Conservation (phyloP, 2,329 filamentous ascomycete species). For the Phaeoacremonium minimum region DNA sequence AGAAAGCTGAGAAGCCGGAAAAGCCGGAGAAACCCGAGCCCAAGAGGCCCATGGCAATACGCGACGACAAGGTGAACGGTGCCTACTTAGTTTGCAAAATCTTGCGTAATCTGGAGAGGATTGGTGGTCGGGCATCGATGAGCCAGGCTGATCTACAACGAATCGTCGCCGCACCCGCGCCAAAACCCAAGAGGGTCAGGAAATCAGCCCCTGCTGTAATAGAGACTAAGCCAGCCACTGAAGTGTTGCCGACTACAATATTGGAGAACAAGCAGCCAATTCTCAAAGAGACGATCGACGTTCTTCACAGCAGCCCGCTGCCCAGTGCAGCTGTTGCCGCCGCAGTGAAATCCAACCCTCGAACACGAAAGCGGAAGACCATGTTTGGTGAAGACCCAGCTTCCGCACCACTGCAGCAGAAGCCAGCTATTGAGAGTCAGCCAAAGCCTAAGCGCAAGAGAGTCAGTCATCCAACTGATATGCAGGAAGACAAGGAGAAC, state of each 20-base stretch:
- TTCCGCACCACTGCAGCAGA: too few relatives aligned
- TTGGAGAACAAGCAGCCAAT: background rate
- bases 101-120: conserved; percentile 28
- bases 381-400: conserved; percentile 16
- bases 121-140: conserved; percentile 18
- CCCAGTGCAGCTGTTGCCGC: conserved; percentile 34
- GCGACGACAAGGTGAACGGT: conserved; percentile 40
- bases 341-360: conserved; percentile 44
- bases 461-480: background rate
- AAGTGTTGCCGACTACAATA: too few relatives aligned
- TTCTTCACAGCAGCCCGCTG: background rate
- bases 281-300: background rate
- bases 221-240: background rate
- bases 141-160: too few relatives aligned
- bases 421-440: background rate
- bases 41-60: conserved; percentile 34
- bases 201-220: background rate
- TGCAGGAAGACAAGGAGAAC: too few relatives aligned
- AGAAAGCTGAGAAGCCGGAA: conserved; percentile 25
- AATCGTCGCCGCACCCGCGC: background rate
- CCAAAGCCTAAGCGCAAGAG: background rate
- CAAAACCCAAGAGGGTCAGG: conserved; percentile 1
- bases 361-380: conserved; percentile 41
- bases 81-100: conserved; percentile 41
- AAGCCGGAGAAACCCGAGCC: conserved; percentile 26